A percentile compares a stretch with the other conserved stretches of the same genome.
Conservation (phyloP, 2,329 filamentous ascomycete species). For the Chrysoporthe deuterocubensis region DNA sequence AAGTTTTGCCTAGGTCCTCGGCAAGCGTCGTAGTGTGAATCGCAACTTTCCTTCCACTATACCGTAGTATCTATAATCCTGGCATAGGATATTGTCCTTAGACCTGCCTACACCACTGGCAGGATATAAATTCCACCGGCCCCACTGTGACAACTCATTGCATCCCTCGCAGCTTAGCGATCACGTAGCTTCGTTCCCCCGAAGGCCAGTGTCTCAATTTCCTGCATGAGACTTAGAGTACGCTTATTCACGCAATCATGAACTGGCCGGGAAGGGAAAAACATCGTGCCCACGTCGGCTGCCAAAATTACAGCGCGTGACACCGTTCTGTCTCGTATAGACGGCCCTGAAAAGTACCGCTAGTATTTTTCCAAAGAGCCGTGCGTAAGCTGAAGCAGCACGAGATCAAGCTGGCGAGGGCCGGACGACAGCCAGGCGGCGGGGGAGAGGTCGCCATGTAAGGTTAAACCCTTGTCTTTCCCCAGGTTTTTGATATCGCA, state of each 20-base stretch:
- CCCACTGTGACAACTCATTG: background rate
- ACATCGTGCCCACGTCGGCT: background rate
- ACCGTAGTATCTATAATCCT: background rate
- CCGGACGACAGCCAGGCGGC: background rate
- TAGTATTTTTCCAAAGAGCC: slow-evolving; percentile 12
- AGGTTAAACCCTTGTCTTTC: slow-evolving; percentile 14
- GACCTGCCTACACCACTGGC: background rate
- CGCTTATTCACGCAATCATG: background rate
- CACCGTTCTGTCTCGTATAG: slow-evolving; percentile 1
- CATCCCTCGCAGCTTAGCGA: background rate
- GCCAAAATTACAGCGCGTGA: background rate
- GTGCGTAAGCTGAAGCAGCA: slow-evolving; percentile 26
- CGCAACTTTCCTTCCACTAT: background rate
- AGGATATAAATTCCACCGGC: background rate
- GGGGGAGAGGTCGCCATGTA: background rate
- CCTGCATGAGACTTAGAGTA: background rate
- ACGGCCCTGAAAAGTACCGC: slow-evolving; percentile 18
- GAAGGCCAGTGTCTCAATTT: background rate
- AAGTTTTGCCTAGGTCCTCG: background rate
- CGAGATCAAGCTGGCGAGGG: slow-evolving; percentile 10
- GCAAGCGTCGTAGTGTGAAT: background rate
- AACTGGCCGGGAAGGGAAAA: background rate
- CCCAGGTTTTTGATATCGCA: slow-evolving; percentile 11
- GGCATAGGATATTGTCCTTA: background rate
- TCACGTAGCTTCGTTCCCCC: background rate